Conservation (phyloP, 1,139 yeast species). For the Blastobotrys proliferans region DNA sequence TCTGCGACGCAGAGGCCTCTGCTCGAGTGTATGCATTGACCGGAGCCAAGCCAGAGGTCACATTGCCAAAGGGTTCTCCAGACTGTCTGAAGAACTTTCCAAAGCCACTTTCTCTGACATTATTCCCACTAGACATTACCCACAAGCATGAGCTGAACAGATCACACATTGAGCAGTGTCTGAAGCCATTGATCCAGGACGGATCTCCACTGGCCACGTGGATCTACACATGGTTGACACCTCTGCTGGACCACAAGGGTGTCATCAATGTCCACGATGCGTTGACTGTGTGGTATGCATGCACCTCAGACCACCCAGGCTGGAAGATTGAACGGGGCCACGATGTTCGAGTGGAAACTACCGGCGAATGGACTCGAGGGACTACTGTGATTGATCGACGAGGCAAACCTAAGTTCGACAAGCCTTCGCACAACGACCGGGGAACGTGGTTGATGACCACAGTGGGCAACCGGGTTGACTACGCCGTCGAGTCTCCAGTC, state of each 20-base stretch:
- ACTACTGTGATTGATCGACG: conserved; percentile 37
- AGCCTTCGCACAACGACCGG: conserved; percentile 23
- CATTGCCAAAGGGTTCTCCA: conserved; percentile 29
- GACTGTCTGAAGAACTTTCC: conserved; percentile 18
- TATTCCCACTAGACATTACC: conserved; percentile 41
- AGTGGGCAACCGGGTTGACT: conserved; percentile 30
- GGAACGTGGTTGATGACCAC: conserved; percentile 29
- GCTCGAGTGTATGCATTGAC: conserved; percentile 38
- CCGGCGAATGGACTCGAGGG: conserved; percentile 39
- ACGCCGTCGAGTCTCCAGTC: conserved; percentile 29
- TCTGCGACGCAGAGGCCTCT: conserved; percentile 41
- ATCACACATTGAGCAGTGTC: conserved; percentile 21
- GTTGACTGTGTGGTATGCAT: conserved; percentile 35
- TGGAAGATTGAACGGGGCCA: conserved; percentile 30
- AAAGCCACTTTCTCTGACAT: conserved; percentile 30
- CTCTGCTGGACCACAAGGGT: conserved; percentile 31
- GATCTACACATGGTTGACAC: conserved; percentile 35
- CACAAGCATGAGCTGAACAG: conserved; percentile 30
- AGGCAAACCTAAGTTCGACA: conserved; percentile 28
- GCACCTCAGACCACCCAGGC: conserved; percentile 15
- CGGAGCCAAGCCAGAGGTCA: conserved; percentile 28
- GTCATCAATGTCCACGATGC: conserved; percentile 39
- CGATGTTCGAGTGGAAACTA: conserved; percentile 40
- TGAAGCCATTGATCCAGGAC: conserved; percentile 17
- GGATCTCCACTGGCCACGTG: conserved; percentile 35